Conservation (phyloP, 75 land plant species). For the Picea glauca region DNA sequence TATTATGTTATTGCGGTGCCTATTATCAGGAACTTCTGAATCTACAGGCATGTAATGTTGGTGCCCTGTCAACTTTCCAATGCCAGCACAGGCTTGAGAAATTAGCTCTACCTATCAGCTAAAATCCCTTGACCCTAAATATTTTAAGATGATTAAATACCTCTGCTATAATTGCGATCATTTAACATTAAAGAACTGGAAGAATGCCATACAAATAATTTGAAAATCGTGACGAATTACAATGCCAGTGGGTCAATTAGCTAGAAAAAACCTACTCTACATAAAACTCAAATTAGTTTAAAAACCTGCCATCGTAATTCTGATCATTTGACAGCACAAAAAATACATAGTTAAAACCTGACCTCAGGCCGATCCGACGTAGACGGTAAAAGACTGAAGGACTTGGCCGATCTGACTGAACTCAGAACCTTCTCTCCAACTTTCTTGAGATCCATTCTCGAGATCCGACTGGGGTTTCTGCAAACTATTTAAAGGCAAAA, state of each 20-base stretch:
- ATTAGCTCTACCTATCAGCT: not conserved
- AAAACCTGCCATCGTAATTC: not conserved
- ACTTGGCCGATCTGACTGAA: constrained; percentile 71
- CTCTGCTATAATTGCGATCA: not conserved
- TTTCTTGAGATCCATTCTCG: constrained; percentile 70
- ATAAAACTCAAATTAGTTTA: not conserved
- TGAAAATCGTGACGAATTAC: not conserved
- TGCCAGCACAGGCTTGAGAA: not conserved
- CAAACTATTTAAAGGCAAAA: no score
- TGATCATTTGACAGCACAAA: not conserved
- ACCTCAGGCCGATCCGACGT: constrained; percentile 85
- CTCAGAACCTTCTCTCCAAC: constrained; percentile 82
- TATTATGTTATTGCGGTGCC: not conserved
- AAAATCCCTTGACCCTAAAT: not conserved
- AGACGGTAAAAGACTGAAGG: constrained; percentile 58
- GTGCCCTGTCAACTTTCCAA: not conserved
- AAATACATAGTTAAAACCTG: not conserved
- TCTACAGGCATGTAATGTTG: not conserved
- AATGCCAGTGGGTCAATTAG: not conserved
- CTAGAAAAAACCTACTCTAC: not conserved
- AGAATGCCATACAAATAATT: not conserved
- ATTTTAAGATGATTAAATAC: not conserved
- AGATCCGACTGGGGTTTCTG: not conserved
- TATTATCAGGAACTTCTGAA: not conserved
- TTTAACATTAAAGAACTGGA: not conserved